A percentile compares a stretch with the other conserved stretches of the same genome.
Evolutionary conservation across 2,329 filamentous ascomycete species (phyloP).

Genomic region (Diplodia scrobiculata): DNA sequence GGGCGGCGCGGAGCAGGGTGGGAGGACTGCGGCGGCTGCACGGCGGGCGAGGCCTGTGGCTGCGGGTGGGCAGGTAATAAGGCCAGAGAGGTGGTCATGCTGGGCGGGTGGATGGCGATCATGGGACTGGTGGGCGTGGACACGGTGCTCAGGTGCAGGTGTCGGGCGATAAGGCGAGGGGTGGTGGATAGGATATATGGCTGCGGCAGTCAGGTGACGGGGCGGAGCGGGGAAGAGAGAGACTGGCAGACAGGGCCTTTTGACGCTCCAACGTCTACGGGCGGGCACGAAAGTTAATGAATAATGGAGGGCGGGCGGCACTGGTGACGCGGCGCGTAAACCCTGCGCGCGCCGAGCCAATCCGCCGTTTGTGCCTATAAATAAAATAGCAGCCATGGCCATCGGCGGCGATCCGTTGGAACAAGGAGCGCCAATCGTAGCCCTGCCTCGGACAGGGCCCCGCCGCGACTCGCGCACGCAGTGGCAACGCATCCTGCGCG

Average conservation of each 20-base stretch:
- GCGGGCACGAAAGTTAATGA: conserved; percentile 26
- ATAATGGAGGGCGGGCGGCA: conserved; percentile 22
- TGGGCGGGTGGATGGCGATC: conserved; percentile 38
- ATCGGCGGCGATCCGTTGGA: conserved; percentile 24
- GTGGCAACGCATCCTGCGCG: conserved; percentile 27
- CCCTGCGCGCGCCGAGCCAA: conserved; percentile 22
- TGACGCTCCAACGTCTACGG: conserved; percentile 1
- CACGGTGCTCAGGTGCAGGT: conserved; percentile 13
- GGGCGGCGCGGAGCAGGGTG: conserved; percentile 50
- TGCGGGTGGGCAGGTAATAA: conserved; percentile 42
- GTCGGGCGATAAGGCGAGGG: conserved; percentile 10
- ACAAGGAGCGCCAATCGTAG: conserved; percentile 24
- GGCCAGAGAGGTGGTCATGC: conserved; percentile 51
- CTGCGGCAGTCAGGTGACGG: conserved; percentile 21
- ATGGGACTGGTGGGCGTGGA: conserved; percentile 33
- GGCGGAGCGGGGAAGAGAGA: conserved; percentile 5
- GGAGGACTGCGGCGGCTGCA: conserved; percentile 23
- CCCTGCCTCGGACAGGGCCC: conserved; percentile 12
- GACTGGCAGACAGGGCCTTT: not conserved
- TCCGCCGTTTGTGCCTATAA: conserved; percentile 13
- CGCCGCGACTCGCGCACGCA: conserved; percentile 17
- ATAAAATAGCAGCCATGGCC: conserved; percentile 6
- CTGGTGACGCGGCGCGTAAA: conserved; percentile 28
- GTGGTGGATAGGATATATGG: conserved; percentile 20
- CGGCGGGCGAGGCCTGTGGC: not conserved